Evolutionary conservation across 306 rosid genomes (phyloP), one percentile per base, ranked within the genome.

Genomic region (Canavalia gladiata): DNA sequence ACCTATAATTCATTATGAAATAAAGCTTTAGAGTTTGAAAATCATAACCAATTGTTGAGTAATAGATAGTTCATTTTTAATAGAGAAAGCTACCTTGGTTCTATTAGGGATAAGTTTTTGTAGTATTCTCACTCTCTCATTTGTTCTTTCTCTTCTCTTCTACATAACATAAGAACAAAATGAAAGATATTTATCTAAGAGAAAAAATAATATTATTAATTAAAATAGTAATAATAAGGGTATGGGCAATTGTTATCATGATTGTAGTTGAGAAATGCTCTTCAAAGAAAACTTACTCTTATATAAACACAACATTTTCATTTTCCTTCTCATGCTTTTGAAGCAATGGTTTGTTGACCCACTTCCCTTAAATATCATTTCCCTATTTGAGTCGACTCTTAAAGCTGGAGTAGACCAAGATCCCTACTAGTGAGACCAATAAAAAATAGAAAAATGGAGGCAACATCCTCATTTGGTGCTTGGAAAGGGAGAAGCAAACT

Each of bases 71-170:
- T 68, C 31, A 62, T 58, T 13, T 62, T 10, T 59, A 39, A 54
- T 62, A 31, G 50, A 75, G 62, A 57, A 59, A 43, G 45, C 56
- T 86, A 89, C 97, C 92, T 93, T 95, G 7, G 97, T 91, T 89
- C 99, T 97, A 69, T 84, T 91, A 1, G 99, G 99, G 83, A 95
- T 92, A 68, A 93, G 91, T 51, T 33, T 91, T 75, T 95, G 97
- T 28, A 92, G 76, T 52, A 90, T 89, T 89, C 58, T 92, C 81
- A 95, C 81, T 83, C 97, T 92, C 84, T 91, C 97, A 76, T 92
- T 95, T 70, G 91, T 95, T 81, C 94, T 91, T 81, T 91, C 93
- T 77, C 99, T 95, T 91, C 99, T 88, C 83, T 75, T 93, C 99
- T 95, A 88, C 83, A 82, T 39, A 57, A 83, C 34, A 42, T 10